Evolutionary conservation across 306 rosid species (phyloP).

Genomic region (Cajanus cajan): DNA sequence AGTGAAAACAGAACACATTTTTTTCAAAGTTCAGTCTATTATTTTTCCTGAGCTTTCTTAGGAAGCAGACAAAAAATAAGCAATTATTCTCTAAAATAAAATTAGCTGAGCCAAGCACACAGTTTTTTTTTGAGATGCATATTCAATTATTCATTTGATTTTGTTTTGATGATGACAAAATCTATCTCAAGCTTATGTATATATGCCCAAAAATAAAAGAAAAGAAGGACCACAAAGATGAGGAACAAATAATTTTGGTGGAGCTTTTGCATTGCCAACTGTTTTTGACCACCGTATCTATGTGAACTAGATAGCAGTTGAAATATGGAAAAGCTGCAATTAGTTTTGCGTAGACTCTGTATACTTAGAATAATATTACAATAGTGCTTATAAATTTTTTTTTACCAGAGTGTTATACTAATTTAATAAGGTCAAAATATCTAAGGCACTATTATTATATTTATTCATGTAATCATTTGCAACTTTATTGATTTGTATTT

Average conservation of each 20-base stretch:
- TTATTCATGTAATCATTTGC: conserved; percentile 9
- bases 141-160: neutral
- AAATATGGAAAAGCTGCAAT: conserved; percentile 1
- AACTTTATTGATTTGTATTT: conserved; percentile 22
- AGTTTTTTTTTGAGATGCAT: neutral
- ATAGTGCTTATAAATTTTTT: conserved; percentile 2
- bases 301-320: neutral
- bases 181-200: neutral
- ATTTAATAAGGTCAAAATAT: conserved; percentile 15
- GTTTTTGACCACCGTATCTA: conserved; percentile 11
- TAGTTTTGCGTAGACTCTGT: conserved; percentile 3
- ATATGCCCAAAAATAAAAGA: neutral
- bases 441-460: neutral
- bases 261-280: conserved; percentile 1
- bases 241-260: neutral
- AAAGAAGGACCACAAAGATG: neutral
- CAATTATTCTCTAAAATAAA: neutral
- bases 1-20: neutral
- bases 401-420: too few relatives aligned
- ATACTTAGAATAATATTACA: neutral
- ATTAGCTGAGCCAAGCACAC: neutral
- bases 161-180: conserved; percentile 11
- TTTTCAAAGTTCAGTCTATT: neutral
- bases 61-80: neutral
- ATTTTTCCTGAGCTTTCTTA: neutral